Conservation (phyloP, 805 yeast species). For the Candida dendrica region DNA sequence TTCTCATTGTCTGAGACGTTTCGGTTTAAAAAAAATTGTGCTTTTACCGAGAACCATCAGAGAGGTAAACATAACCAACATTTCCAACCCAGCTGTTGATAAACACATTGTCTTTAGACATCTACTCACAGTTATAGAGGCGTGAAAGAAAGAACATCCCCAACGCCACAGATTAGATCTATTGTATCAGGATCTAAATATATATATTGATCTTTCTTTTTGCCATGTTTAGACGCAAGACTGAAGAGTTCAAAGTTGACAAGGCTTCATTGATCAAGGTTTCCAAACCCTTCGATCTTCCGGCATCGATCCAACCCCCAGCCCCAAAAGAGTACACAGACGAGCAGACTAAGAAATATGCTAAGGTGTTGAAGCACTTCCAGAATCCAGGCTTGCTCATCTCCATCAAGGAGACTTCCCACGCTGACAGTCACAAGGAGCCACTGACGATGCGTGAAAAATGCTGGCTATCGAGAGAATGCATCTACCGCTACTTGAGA, state of each 20-base stretch:
- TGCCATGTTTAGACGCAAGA: background rate
- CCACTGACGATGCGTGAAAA: constrained; percentile 45
- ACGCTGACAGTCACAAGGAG: constrained; percentile 26
- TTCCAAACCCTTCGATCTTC: constrained; percentile 45
- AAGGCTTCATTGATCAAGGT: constrained; percentile 10
- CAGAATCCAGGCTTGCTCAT: constrained; percentile 41
- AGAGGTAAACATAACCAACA: too few relatives aligned
- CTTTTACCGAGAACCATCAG: too few relatives aligned
- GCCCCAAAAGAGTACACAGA: constrained; percentile 35
- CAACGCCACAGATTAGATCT: too few relatives aligned
- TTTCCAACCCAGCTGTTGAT: too few relatives aligned
- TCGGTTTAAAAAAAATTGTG: too few relatives aligned
- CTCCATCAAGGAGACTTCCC: constrained; percentile 37
- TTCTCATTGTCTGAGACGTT: too few relatives aligned
- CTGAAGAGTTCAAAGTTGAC: background rate
- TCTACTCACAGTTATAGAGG: too few relatives aligned
- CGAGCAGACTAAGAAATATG: constrained; percentile 52
- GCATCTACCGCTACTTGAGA: constrained; percentile 74
- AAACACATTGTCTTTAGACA: too few relatives aligned
- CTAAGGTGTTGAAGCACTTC: constrained; percentile 52
- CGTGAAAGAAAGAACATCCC: too few relatives aligned
- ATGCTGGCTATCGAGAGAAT: constrained; percentile 86
- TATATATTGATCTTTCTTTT: too few relatives aligned
- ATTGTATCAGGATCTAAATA: too few relatives aligned
- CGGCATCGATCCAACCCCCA: constrained; percentile 47